phyloP scores from a whole-genome alignment of 1,139 yeast species.

The Blastobotrys proliferans region DNA sequence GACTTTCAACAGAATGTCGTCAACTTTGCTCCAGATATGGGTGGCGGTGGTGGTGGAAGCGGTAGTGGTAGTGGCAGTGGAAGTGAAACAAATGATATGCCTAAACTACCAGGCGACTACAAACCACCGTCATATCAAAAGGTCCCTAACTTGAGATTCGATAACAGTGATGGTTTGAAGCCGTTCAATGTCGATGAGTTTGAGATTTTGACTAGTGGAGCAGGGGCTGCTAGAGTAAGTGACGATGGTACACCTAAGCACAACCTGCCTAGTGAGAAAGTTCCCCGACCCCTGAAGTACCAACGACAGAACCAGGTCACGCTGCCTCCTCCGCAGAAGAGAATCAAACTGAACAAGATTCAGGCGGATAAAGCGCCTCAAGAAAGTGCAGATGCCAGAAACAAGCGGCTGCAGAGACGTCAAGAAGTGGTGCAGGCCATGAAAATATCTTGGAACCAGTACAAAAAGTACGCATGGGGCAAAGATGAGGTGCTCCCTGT shows the following conservation, averaged over 20 bases:
- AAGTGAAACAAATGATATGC: background rate
- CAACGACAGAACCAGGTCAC: too few species aligned
- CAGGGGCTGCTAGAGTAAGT: conserved; percentile 9
- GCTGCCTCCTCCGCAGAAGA: too few species aligned
- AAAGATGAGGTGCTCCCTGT: conserved; percentile 55
- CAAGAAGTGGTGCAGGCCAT: conserved; percentile 49
- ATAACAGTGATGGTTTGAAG: too few species aligned
- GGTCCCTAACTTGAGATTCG: conserved; percentile 2
- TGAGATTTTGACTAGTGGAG: conserved; percentile 12
- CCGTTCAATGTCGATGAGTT: background rate
- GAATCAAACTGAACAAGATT: conserved; percentile 15
- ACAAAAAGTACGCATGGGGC: conserved; percentile 53
- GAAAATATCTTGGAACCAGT: conserved; percentile 54
- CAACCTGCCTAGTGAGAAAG: conserved; percentile 11
- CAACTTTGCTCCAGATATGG: too few species aligned
- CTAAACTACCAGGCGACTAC: background rate
- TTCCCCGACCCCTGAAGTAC: conserved; percentile 27
- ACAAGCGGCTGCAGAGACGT: conserved; percentile 34
- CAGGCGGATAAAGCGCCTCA: too few species aligned
- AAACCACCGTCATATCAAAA: background rate
- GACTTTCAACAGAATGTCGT: too few species aligned
- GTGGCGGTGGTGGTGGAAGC: too few species aligned
- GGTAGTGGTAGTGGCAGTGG: background rate
- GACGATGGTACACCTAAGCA: background rate
- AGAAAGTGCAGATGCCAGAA: conserved; percentile 15